A percentile compares a stretch with the other conserved stretches of the same genome.
These are phyloP conservation scores for Claviceps pusilla DNA, from an alignment of 2,329 filamentous ascomycete species.

Conservation along the genomic window DNA sequence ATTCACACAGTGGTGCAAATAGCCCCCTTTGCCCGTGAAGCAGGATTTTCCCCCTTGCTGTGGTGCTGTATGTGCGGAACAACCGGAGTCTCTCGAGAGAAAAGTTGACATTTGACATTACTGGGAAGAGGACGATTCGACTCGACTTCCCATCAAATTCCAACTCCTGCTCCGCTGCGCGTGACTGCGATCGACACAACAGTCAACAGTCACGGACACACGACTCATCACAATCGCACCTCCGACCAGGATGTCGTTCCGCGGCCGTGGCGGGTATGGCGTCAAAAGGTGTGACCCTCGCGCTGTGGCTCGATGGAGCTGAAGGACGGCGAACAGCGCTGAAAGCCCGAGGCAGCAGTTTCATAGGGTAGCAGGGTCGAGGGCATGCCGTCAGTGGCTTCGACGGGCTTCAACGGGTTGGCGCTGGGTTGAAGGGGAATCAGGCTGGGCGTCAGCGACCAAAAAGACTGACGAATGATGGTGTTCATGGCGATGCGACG, in stretches of 20 bases:
- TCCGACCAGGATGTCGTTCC: neutral
- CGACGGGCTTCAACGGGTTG: neutral
- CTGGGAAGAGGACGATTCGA: no score
- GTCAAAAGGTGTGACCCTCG: conserved; percentile 5
- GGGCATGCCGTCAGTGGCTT: conserved; percentile 5
- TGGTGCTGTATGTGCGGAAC: no score
- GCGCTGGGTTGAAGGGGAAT: neutral
- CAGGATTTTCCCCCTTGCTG: no score
- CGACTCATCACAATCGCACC: neutral
- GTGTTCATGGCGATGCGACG: conserved; percentile 9
- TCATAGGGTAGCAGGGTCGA: neutral
- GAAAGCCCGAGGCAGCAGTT: neutral
- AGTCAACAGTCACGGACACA: neutral
- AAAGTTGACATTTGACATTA: no score
- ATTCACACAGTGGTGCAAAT: no score
- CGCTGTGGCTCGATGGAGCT: neutral
- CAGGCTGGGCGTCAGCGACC: neutral
- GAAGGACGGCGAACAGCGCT: neutral
- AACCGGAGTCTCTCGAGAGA: no score
- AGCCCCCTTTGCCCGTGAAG: no score
- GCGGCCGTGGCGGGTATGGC: conserved; percentile 8
- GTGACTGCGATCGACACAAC: no score
- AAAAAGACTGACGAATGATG: conserved; percentile 3
- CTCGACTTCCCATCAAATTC: no score
- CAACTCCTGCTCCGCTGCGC: no score